Evolutionary conservation across 2,329 filamentous ascomycete genomes (phyloP).

Genomic region (Scolecobasidium constrictum): DNA sequence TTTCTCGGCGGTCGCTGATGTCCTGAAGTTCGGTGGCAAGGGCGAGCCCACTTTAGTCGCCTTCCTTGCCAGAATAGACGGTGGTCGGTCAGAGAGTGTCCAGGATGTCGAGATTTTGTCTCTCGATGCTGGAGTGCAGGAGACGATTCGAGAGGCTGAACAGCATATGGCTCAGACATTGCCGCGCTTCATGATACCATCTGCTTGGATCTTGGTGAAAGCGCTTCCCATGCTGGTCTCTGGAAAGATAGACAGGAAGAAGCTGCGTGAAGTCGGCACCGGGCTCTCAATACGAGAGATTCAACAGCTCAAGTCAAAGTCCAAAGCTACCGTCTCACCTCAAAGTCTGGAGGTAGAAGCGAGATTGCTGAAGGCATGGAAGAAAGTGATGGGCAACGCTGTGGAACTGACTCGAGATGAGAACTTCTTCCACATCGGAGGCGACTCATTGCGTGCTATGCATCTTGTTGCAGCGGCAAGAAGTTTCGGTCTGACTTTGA

Average conservation of each 20-base stretch:
- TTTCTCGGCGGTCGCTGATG: slow-evolving; percentile 40
- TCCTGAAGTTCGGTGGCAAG: slow-evolving; percentile 10
- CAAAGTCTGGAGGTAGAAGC: slow-evolving; percentile 36
- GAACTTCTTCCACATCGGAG: slow-evolving; percentile 35
- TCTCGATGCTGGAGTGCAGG: not conserved
- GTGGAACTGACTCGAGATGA: not conserved
- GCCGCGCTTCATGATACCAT: slow-evolving; percentile 83
- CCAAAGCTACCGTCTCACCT: too few relatives aligned
- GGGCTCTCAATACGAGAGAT: slow-evolving; percentile 50
- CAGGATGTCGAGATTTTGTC: not conserved
- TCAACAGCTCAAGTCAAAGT: slow-evolving; percentile 43
- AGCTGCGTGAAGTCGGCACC: slow-evolving; percentile 30
- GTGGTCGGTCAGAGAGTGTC: not conserved
- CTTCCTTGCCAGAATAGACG: slow-evolving; percentile 17
- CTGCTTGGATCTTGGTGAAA: slow-evolving; percentile 63
- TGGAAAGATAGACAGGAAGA: slow-evolving; percentile 75
- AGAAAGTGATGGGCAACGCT: not conserved
- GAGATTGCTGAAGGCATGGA: not conserved
- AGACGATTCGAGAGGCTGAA: not conserved
- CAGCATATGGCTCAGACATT: not conserved
- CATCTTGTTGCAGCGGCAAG: slow-evolving; percentile 29
- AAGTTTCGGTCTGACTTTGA: slow-evolving; percentile 23
- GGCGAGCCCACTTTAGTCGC: slow-evolving; percentile 19
- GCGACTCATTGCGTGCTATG: slow-evolving; percentile 37
- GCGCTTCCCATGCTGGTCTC: slow-evolving; percentile 73